Percentiles rank a stretch among this genome's conserved stretches.
Conservation (phyloP, 345 rosid genomes). For the Linum tenue region DNA sequence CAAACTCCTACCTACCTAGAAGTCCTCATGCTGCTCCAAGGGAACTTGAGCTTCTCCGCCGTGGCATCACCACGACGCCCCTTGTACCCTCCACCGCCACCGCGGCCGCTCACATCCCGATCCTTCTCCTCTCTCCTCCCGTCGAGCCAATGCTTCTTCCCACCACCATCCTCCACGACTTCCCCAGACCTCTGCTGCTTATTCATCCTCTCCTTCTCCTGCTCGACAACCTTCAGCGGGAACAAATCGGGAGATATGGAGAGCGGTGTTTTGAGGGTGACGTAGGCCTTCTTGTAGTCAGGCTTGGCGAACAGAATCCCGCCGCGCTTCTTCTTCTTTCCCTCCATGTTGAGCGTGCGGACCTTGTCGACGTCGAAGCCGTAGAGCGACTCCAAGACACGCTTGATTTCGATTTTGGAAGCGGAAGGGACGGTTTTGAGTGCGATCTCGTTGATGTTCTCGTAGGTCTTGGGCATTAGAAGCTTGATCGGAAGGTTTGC, state of each 20-base stretch:
- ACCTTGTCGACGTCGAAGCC: constrained; percentile 85
- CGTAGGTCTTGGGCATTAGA: constrained; percentile 48
- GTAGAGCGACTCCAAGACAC: constrained; percentile 81
- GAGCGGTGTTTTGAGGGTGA: constrained; percentile 50
- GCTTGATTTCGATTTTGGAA: constrained; percentile 89
- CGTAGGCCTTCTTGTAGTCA: constrained; percentile 89
- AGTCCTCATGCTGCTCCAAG: constrained; percentile 64
- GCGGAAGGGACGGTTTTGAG: constrained; percentile 80
- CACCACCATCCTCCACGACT: constrained; percentile 58
- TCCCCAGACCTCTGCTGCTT: constrained; percentile 44
- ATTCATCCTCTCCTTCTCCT: constrained; percentile 49
- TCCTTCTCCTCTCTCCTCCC: constrained; percentile 29
- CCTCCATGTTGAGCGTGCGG: constrained; percentile 83
- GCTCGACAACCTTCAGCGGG: constrained; percentile 47
- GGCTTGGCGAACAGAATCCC: constrained; percentile 72
- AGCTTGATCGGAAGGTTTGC: constrained; percentile 83
- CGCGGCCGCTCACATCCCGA: constrained; percentile 14
- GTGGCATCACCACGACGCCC: background rate
- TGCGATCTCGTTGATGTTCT: constrained; percentile 62
- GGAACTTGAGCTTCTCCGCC: constrained; percentile 15
- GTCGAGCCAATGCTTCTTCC: constrained; percentile 79
- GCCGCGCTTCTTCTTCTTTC: constrained; percentile 81
- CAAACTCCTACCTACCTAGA: background rate
- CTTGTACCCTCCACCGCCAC: constrained; percentile 16
- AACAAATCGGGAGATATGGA: constrained; percentile 57